Percentiles rank a stretch among this genome's conserved stretches.
phyloP scores from a whole-genome alignment of 192 early-diverging fungal genomes.

The Lunasporangiospora selenospora region DNA sequence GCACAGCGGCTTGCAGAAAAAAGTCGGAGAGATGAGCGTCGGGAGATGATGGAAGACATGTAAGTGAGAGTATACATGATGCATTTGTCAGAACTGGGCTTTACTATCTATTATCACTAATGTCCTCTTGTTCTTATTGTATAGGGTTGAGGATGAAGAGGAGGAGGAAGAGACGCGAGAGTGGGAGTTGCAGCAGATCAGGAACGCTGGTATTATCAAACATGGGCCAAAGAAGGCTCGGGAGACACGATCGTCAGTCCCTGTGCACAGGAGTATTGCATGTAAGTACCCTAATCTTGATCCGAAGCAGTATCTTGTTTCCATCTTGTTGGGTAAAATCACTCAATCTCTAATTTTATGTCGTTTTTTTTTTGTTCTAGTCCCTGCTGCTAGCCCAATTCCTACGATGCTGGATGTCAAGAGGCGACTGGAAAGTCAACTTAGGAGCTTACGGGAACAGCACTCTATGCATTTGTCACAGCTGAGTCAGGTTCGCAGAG shows the following conservation, averaged over 20 bases:
- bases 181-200: constrained; percentile 63
- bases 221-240: constrained; percentile 30
- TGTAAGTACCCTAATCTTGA: too few relatives aligned
- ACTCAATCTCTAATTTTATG: background rate
- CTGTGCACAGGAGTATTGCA: constrained; percentile 14
- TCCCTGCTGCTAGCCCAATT: constrained; percentile 48
- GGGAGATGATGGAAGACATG: constrained; percentile 62
- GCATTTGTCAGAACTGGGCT: background rate
- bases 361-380: constrained; percentile 21
- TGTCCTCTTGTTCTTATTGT: too few relatives aligned
- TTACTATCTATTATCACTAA: background rate
- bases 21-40: constrained; percentile 40
- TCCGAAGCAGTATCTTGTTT: too few relatives aligned
- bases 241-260: constrained; percentile 10
- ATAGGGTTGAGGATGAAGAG: constrained; percentile 53
- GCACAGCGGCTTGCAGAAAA: constrained; percentile 50
- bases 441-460: constrained; percentile 30
- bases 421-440: constrained; percentile 24
- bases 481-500: constrained; percentile 42
- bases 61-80: constrained; percentile 15
- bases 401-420: constrained; percentile 50
- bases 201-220: constrained; percentile 52
- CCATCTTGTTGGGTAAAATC: too few relatives aligned
- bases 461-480: constrained; percentile 43
- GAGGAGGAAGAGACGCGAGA: constrained; percentile 57